Conservation (phyloP, 306 rosid genomes). For the Pyrus communis region DNA sequence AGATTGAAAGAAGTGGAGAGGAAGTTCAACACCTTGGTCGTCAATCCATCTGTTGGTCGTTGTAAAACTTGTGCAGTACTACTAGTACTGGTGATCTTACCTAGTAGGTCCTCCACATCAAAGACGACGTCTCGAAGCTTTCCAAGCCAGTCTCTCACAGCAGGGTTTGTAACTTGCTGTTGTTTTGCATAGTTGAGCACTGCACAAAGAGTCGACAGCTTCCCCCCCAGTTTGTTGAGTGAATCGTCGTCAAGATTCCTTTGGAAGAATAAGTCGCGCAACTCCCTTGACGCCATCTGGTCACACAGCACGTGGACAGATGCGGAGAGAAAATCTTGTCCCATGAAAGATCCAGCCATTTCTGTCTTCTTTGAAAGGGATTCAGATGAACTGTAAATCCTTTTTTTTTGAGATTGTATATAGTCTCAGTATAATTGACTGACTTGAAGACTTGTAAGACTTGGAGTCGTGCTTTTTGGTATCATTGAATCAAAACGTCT, state of each 20-base stretch:
- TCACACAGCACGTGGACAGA: background rate
- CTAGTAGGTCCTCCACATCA: background rate
- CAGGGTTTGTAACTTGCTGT: too few species aligned
- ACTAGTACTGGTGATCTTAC: background rate
- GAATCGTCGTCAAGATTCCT: background rate
- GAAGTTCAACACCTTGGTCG: background rate
- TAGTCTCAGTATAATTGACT: too few species aligned
- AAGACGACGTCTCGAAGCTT: background rate
- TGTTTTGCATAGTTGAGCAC: background rate
- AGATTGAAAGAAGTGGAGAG: background rate
- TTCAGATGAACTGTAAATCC: too few species aligned
- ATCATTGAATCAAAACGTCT: too few species aligned
- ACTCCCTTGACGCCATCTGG: background rate
- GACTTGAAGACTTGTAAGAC: too few species aligned
- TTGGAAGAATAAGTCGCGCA: background rate
- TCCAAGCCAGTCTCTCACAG: background rate
- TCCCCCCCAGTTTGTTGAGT: background rate
- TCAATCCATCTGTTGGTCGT: background rate
- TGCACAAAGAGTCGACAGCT: background rate
- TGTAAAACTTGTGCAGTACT: background rate
- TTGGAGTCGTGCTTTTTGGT: too few species aligned
- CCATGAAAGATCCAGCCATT: background rate
- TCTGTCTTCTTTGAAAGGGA: background rate
- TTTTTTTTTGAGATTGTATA: too few species aligned
- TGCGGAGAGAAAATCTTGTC: background rate